A percentile compares a stretch with the other conserved stretches of the same genome.
phyloP scores from a whole-genome alignment of 2,329 filamentous ascomycete species.

The Orbilia brochopaga region DNA sequence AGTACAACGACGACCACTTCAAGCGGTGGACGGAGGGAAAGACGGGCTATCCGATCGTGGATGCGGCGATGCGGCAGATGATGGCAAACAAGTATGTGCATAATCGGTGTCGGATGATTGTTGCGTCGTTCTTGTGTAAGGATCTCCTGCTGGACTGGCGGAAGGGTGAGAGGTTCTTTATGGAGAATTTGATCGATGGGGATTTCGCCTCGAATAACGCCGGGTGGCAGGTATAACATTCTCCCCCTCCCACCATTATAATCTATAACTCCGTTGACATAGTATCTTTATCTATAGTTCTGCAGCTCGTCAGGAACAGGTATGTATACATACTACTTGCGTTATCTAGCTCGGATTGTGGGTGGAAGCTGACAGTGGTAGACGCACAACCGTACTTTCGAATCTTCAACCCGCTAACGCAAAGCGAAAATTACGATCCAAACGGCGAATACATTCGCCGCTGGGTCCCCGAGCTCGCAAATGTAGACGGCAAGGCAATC shows the following conservation, averaged over 20 bases:
- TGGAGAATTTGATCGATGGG: slow-evolving; percentile 78
- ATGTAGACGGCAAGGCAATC: slow-evolving; percentile 67
- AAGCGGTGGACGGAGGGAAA: slow-evolving; percentile 73
- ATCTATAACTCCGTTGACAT: slow-evolving; percentile 54
- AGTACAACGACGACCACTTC: slow-evolving; percentile 74
- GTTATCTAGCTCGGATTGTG: background rate
- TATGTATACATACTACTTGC: slow-evolving; percentile 29
- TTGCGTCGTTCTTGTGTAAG: slow-evolving; percentile 79
- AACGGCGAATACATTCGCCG: slow-evolving; percentile 79
- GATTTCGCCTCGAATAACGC: slow-evolving; percentile 81
- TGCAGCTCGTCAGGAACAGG: slow-evolving; percentile 47
- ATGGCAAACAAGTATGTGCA: slow-evolving; percentile 76
- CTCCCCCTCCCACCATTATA: slow-evolving; percentile 41
- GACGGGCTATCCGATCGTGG: slow-evolving; percentile 82
- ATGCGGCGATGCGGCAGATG: slow-evolving; percentile 84
- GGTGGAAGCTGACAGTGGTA: background rate
- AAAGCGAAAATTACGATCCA: slow-evolving; percentile 84
- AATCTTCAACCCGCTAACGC: slow-evolving; percentile 83
- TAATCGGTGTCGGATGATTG: slow-evolving; percentile 83
- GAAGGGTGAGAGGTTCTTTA: slow-evolving; percentile 80
- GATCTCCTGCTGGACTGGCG: slow-evolving; percentile 84
- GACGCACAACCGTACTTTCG: slow-evolving; percentile 90
- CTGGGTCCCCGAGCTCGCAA: slow-evolving; percentile 78
- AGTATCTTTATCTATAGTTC: slow-evolving; percentile 52
- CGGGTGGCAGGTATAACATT: slow-evolving; percentile 64